Evolutionary conservation across 495 filamentous ascomycete genomes (phyloP), one percentile per base, ranked within the genome.

Genomic region (Hyaloscypha bicolor): DNA sequence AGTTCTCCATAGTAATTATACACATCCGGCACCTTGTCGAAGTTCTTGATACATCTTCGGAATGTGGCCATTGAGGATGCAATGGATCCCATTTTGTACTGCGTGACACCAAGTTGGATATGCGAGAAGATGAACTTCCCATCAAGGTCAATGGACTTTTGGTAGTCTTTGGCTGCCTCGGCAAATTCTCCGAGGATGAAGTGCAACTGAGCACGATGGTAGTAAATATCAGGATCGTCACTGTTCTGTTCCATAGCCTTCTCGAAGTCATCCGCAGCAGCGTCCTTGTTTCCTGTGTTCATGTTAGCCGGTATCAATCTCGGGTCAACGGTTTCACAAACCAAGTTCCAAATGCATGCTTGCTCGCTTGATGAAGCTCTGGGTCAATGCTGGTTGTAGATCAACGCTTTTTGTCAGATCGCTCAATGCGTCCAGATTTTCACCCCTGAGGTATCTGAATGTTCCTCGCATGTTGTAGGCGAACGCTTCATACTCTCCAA

Each of bases 1-100:
- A 99, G 86, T 79, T 99, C 95, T 74, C 95, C 95, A 70, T 96
- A 98, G 86, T 98, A 99, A 82, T 99, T 99, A 82, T 98, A 99
- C 3, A 99, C 95, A 75, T 99, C 95, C 6, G 95, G 94, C 9
- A 94, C 93, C 69, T 92, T 91, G 69, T 93, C 91, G 73, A 99
- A 99, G 79, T 96, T 97, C 90, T 98, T 99, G 73, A 97, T 94
- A 75, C 93, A 96, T 35, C 94, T 85, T 67, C 95, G 85, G 87
- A 99, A 99, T 6, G 96, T 98, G 16, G 96, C 93, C 93, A 97
- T 98, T 31, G 94, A 96, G 8, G 94, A 97, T 4, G 95, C 95
- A 58, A 98, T 91, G 11, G 93, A 97, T 64, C 95, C 96, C 93
- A 97, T 96, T 88, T 99, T 99, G 81, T 99, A 99, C 79, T 99